A percentile compares a stretch with the other conserved stretches of the same genome.
Evolutionary conservation across 139 green algal species (phyloP).

Genomic region (Chlamydomonas sp.): DNA sequence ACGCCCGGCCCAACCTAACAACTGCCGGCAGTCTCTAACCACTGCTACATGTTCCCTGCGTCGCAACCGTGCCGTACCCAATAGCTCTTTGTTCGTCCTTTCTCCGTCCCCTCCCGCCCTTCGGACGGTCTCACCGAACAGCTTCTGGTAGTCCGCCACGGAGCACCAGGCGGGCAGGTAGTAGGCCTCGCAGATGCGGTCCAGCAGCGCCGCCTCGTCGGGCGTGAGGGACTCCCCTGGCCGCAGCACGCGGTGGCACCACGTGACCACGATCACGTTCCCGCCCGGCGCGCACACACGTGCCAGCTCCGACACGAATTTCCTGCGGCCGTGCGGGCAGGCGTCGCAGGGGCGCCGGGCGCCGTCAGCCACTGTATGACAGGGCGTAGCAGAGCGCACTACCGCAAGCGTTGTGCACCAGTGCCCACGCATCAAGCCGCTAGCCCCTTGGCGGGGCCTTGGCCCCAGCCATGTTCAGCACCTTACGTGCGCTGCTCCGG

Average conservation of each 20-base stretch:
- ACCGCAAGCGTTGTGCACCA: background rate
- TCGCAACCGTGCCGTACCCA: too few species aligned
- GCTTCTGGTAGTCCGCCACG: constrained; percentile 84
- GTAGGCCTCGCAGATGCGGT: constrained; percentile 96
- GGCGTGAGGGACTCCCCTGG: constrained; percentile 56
- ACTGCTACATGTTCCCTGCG: too few species aligned
- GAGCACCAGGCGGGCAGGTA: constrained; percentile 98
- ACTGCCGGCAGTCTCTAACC: too few species aligned
- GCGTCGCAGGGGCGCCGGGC: background rate
- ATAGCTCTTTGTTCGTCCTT: background rate
- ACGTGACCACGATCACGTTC: constrained; percentile 89
- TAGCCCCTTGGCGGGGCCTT: too few species aligned
- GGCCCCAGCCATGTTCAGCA: too few species aligned
- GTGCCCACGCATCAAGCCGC: background rate
- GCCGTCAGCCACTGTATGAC: background rate
- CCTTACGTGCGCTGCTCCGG: too few species aligned
- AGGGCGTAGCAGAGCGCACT: background rate
- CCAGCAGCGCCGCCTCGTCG: constrained; percentile 82
- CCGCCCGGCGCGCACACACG: constrained; percentile 90
- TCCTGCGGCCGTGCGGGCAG: constrained; percentile 37
- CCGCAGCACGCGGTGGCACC: constrained; percentile 82
- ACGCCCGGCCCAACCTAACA: too few species aligned
- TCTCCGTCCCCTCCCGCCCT: too few species aligned
- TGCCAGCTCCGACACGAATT: constrained; percentile 94
- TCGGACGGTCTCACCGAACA: constrained; percentile 66